Percentiles rank a stretch among this genome's conserved stretches.
phyloP scores from a whole-genome alignment of 345 rosid species.

The Litchi chinensis region DNA sequence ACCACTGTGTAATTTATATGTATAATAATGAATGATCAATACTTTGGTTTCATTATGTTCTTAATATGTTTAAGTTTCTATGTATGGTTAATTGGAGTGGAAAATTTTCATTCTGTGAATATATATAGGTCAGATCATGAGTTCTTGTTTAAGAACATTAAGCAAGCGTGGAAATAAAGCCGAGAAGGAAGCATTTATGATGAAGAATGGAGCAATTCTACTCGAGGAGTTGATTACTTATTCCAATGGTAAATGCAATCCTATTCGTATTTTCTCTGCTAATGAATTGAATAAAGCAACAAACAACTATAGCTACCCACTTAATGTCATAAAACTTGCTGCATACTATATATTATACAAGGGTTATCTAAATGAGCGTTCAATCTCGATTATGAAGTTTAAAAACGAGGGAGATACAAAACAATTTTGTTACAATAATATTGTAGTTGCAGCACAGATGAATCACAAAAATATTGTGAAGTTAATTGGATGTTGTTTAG shows the following conservation, averaged over 20 bases:
- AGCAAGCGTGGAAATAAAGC: not conserved
- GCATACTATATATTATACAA: not conserved
- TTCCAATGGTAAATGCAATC: not conserved
- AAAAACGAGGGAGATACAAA: not conserved
- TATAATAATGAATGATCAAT: too few species aligned
- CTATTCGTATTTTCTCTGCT: too few species aligned
- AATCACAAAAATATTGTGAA: not conserved
- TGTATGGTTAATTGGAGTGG: too few species aligned
- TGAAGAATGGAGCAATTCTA: not conserved
- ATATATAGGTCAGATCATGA: not conserved
- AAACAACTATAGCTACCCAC: not conserved
- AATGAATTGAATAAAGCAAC: constrained; percentile 1
- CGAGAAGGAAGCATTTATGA: not conserved
- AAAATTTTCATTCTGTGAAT: not conserved
- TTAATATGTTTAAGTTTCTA: too few species aligned
- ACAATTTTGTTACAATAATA: not conserved
- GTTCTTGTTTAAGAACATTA: not conserved
- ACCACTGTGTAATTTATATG: too few species aligned
- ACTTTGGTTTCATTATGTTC: too few species aligned
- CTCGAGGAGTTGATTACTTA: not conserved
- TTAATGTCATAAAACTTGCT: not conserved
- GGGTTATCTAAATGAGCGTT: constrained; percentile 14
- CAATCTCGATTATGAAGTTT: not conserved
- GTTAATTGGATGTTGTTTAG: constrained; percentile 7
- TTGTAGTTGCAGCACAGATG: not conserved